Evolutionary conservation across 2,329 filamentous ascomycete species (phyloP), one percentile per base, ranked within the genome.

Genomic region (Pseudocercospora eumusae): DNA sequence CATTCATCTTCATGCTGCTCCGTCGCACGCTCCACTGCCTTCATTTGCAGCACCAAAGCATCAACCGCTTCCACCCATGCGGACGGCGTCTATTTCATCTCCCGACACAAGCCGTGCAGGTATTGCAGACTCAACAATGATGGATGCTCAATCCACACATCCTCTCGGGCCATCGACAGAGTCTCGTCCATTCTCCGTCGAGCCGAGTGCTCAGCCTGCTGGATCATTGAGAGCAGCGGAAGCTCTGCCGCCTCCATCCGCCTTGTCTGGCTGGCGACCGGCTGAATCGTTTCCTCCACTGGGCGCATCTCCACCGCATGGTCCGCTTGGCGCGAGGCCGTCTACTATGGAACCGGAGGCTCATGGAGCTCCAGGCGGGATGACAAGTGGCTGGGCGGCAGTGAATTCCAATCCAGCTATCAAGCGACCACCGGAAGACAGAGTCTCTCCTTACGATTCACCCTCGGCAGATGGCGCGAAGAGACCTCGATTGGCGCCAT

Each of bases 391-490:
- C 15, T 81, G 79, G 79, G 75, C 77, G 1, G 72, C 78, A 5
- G 75, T 81, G 20, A 81, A 82, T 20, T 70, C 76, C 44, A 78
- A 76, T 58, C 69, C 75, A 40, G 72, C 73, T 6, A 66, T 70
- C 2, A 82, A 82, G 64, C 76, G 80, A 2, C 68, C 76, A 33
- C 75, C 75, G n/a, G 70, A 75, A 21, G 74, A 77, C 13, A 73
- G 60, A 52, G 49, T 47, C 10, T 71, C 71, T 50, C 61, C 72
- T 66, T 66, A 71, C 68, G 63, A 72, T 57, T 66, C 68, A 4
- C 66, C 70, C 7, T 64, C 66, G 25, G 62, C 75, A 6, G 77
- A 73, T 54, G 79, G 78, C 9, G 76, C 79, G 0, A 82, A 82
- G 63, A 74, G 80, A 23, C 78, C 75, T n/a, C 79, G 75, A 64